Base-by-base conservation (phyloP, 225 moss, liverwort and hornwort species). In the Rhytidiadelphus loreus region DNA sequence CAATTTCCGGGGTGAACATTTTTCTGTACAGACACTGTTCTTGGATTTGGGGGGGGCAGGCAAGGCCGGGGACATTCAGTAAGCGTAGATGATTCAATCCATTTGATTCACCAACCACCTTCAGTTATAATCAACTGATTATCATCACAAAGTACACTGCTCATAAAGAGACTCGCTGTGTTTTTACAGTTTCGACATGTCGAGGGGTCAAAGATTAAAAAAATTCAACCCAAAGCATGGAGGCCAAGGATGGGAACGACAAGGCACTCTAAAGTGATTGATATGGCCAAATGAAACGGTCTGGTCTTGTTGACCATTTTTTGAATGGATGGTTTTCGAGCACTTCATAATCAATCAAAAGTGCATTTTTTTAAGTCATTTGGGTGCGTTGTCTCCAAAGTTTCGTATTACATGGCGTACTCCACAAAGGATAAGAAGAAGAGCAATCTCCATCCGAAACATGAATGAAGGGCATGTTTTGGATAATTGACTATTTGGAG, bases 81-180 rank as follows among this genome's bases (percentile, higher is more conserved):
- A 8, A 7, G 28, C 12, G 1, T 17, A 10, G 81, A 61, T 33
- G 59, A 71, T 85, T 90, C 92, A 23, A 75, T 88, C 86, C 83
- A 83, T 82, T 88, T 48, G 48, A 48, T 48, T 63, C 90, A 88
- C 78, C 90, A 90, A 92, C 92, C 52, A 86, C 86, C 90, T 92
- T 90, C 88, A 32, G 91, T 88, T 88, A 87, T 77, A 84, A 89
- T 89, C 76, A 84, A 87, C 81, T 60, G 68, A 91, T 88, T 88
- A 84, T 91, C 59, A 91, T 89, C 83, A 66, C 82, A 86, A 87
- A 88, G 90, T 82, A 82, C 92, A 57, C 41, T n/a, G 74, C 80
- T 87, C 66, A 16, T 43, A 20, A 64, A 56, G 65, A 35, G 75
- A 48, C 48, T 8, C 10, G 9, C 12, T 10, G 0, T 25, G 26